These are phyloP conservation scores for Ilex paraguariensis DNA, from an alignment of 305 asterid genomes.

Conservation along the genomic window DNA sequence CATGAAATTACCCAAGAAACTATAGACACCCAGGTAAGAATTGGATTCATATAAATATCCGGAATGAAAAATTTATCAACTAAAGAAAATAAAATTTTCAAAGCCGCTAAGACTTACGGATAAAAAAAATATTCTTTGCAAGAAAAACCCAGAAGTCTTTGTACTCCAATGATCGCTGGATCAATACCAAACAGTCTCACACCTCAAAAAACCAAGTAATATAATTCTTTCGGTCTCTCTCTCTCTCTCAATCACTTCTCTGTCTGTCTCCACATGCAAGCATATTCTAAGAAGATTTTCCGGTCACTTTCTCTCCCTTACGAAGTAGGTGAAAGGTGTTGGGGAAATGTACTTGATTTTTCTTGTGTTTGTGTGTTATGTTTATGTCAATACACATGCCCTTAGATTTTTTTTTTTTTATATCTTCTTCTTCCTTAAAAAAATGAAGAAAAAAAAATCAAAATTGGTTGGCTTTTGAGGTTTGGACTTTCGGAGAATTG, in stretches of 20 bases:
- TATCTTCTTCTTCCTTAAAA: slow-evolving; percentile 4
- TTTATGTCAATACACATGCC: too few species aligned
- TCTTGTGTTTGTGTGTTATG: too few species aligned
- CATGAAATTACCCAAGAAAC: slow-evolving; percentile 28
- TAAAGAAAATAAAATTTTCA: slow-evolving; percentile 5
- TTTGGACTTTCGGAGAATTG: slow-evolving; percentile 17
- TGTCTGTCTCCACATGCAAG: not conserved
- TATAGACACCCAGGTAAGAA: not conserved
- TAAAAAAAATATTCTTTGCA: not conserved
- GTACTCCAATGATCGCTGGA: slow-evolving; percentile 13
- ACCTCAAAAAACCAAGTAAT: slow-evolving; percentile 17
- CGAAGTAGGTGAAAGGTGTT: not conserved
- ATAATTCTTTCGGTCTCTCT: slow-evolving; percentile 3
- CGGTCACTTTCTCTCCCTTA: slow-evolving; percentile 7
- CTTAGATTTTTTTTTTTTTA: not conserved
- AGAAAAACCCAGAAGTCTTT: slow-evolving; percentile 7
- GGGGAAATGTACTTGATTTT: too few species aligned
- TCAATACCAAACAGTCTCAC: slow-evolving; percentile 16
- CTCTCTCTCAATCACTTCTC: not conserved
- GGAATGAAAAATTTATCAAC: too few species aligned
- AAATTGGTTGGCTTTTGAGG: slow-evolving; percentile 15
- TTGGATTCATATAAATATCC: too few species aligned
- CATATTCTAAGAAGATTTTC: slow-evolving; percentile 30
- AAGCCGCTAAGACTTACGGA: slow-evolving; percentile 15
- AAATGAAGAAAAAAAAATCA: slow-evolving; percentile 6